Evolutionary conservation across 805 yeast genomes (phyloP), one percentile per base, ranked within the genome.

Genomic region (Middelhovenomyces tepae): DNA sequence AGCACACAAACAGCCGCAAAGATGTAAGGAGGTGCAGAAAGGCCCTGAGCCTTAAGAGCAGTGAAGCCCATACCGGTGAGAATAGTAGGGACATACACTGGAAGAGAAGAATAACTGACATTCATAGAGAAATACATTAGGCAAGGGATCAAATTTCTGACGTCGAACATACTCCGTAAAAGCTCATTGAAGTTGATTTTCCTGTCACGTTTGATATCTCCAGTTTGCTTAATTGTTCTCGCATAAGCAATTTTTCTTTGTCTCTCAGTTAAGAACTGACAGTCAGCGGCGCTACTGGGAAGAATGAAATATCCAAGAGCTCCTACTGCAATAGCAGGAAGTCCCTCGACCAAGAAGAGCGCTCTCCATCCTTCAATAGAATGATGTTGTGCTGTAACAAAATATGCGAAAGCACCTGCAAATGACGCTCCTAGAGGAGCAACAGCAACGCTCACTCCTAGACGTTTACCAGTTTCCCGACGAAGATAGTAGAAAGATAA

Each of bases 341-440:
- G 50, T 10, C 73, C 73, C 47, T 67, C 72, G 31, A 67, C 54
- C 24, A 68, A 45, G 43, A 67, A 67, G 35, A 68, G 49, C 30
- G 62, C 62, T 40, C 66, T 66, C 73, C 73, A 69, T 3, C 73
- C 73, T 10, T 59, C 46, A 22, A 67, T 48, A 11, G 44, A 38
- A 16, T 56, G 45, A 31, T 58, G 44, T 34, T 65, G 63, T 43
- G 65, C 70, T 43, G 65, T 65, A 3, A 73, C 61, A 11, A 73
- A 76, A 42, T 50, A 60, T 1, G 69, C 62, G 53, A 73, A 42
- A 50, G 74, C 50, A 9, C 79, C 79, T 26, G 78, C 75, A 51
- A 74, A 71, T 1, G 75, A 74, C 29, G 73, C 67, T 7, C 76
- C 65, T 23, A 73, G 47, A 37, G 72, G 67, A 5, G 78, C 69